Evolutionary conservation across 208 protist genomes (phyloP).

Genomic region (Vickermania ingenoplastis): DNA sequence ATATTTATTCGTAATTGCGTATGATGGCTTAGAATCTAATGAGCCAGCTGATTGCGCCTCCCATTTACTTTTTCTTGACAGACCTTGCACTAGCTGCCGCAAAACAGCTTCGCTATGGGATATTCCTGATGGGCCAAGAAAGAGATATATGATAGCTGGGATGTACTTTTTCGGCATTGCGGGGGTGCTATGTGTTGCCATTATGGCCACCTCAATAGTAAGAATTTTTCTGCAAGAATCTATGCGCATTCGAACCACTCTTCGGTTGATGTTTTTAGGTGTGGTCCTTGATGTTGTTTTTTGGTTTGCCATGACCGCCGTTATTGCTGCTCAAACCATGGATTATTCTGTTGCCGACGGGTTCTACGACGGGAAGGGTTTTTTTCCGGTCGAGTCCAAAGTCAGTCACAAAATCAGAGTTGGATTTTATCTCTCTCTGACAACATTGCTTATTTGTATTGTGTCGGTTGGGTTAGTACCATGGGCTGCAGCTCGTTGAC

Average conservation of each 20-base stretch:
- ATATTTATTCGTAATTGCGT: not conserved
- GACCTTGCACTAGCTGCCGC: not conserved
- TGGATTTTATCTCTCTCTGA: not conserved
- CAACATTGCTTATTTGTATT: not conserved
- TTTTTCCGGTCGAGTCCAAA: too few species aligned
- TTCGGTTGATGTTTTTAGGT: conserved; percentile 9
- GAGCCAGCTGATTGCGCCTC: not conserved
- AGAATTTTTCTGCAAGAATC: not conserved
- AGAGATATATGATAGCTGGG: not conserved
- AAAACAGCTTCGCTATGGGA: not conserved
- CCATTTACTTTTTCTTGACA: not conserved
- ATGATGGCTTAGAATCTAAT: not conserved
- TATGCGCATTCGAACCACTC: not conserved
- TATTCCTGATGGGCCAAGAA: not conserved
- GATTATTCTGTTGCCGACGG: conserved; percentile 17
- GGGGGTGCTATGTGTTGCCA: not conserved
- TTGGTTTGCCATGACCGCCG: conserved; percentile 23
- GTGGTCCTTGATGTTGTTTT: conserved; percentile 13
- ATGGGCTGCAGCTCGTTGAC: not conserved
- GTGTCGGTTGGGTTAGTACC: not conserved
- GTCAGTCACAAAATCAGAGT: not conserved
- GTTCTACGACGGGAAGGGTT: conserved; percentile 14
- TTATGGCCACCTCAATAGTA: not conserved
- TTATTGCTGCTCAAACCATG: conserved; percentile 12
- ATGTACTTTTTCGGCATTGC: not conserved